Evolutionary conservation across 2,329 filamentous ascomycete species (phyloP).

Genomic region (Sarocladium brachiariae): DNA sequence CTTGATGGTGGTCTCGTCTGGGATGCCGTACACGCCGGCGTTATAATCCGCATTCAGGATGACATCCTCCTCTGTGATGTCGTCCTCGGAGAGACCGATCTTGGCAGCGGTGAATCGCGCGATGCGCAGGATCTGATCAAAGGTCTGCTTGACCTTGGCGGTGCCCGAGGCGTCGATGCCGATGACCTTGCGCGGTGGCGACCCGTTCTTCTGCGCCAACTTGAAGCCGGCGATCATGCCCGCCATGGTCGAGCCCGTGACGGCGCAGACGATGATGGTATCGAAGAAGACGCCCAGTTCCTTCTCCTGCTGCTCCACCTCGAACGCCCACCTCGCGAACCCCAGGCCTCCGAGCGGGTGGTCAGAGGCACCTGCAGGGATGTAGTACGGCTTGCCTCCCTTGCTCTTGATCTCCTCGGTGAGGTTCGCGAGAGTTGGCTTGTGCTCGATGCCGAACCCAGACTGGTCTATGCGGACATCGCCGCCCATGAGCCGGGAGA

Average conservation of each 20-base stretch:
- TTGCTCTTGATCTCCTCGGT: slow-evolving; percentile 42
- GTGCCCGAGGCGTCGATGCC: slow-evolving; percentile 54
- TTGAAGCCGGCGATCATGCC: slow-evolving; percentile 71
- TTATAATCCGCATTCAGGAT: slow-evolving; percentile 57
- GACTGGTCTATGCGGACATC: slow-evolving; percentile 55
- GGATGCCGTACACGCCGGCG: slow-evolving; percentile 61
- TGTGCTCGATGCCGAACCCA: slow-evolving; percentile 63
- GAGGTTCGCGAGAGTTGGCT: slow-evolving; percentile 48
- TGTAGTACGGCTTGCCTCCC: slow-evolving; percentile 62
- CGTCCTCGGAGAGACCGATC: slow-evolving; percentile 53
- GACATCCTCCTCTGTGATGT: slow-evolving; percentile 57
- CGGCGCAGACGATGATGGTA: slow-evolving; percentile 61
- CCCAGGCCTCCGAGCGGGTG: slow-evolving; percentile 64
- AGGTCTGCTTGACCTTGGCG: slow-evolving; percentile 46
- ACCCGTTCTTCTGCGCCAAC: slow-evolving; percentile 41
- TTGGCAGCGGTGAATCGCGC: slow-evolving; percentile 55
- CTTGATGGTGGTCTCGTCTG: slow-evolving; percentile 56
- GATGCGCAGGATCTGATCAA: slow-evolving; percentile 59
- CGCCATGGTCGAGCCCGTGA: slow-evolving; percentile 64
- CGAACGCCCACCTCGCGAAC: slow-evolving; percentile 65
- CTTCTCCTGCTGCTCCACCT: slow-evolving; percentile 58
- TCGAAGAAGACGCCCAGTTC: slow-evolving; percentile 59
- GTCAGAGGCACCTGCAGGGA: slow-evolving; percentile 64
- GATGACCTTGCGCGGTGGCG: slow-evolving; percentile 47
- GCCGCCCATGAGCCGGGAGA: slow-evolving; percentile 60